Evolutionary conservation across 1,284 basidiomycete genomes (phyloP), one percentile per base, ranked within the genome.

Genomic region (Anthracocystis setariae): DNA sequence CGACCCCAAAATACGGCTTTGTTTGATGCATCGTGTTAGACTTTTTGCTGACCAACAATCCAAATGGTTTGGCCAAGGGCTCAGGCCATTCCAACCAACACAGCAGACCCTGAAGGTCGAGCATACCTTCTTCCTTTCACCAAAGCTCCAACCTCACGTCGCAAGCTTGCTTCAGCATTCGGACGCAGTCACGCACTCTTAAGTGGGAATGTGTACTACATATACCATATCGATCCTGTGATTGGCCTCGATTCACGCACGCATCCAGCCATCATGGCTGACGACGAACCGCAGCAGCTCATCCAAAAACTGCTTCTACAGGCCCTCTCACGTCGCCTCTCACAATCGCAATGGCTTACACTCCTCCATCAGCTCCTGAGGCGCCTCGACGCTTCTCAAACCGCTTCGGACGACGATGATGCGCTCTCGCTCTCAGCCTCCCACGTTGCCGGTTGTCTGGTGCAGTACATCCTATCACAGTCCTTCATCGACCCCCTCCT

Each of bases 401-500:
- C 48, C 8, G 17, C 25, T 7, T 20, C 10, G 17, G 40, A 35
- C 2, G 15, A 32, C 21, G 53, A 18, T 5, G 42, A 43, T 5
- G 2, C 24, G 3, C n/a, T 44, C 2, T 27, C 56, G 2, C 54
- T 49, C 17, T 52, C 57, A 10, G 46, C 27, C 20, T 61, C 64
- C 15, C n/a, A 53, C 17, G 64, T 46, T 3, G 64, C 64, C 5
- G 46, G 42, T 32, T 62, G 58, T 21, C 57, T 58, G 25, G 55
- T 67, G 42, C 45, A 37, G 21, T 38, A 61, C 32, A 51, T 58
- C 10, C 51, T 71, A 2, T 56, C 51, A 10, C 68, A 71, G 27
- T 32, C 54, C 18, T 52, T 57, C 33, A 51, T 73, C 45, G 70
- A 73, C 44, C 70, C 70, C 2, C 40, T 68, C 15, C 65, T 73